Base-by-base conservation (phyloP, 2,329 filamentous ascomycete species). In the Phoma herbarum region DNA sequence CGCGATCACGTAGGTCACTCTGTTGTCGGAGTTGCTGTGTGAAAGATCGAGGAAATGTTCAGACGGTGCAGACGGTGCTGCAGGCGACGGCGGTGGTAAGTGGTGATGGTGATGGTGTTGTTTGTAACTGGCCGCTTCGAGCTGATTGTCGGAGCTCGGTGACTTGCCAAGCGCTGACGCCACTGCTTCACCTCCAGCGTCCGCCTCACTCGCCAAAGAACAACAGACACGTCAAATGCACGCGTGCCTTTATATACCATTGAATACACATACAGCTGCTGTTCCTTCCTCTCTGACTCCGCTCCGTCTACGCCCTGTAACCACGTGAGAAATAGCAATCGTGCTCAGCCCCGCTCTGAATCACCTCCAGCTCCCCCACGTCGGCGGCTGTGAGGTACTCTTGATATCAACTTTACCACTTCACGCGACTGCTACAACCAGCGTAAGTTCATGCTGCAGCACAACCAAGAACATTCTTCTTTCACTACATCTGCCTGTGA, bases 161-260 rank as follows among this genome's bases (percentile, higher is more conserved):
- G 48, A 49, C 35, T 12, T 33, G 49, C 54, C 62, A 63, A 64
- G 57, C 46, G 41, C 50, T 65, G 63, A 62, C 69, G 69, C 70
- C 68, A 72, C 67, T 67, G 63, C 54, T 52, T 51, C 59, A 65
- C 59, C 57, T 52, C 50, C 57, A 57, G 59, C 57, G 33, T 57
- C 63, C 65, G 68, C 72, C 66, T 75, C 68, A 63, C 64, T 57
- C 59, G 60, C 71, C 73, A 75, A 64, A 71, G 59, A 72, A 45
- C 54, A 58, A 52, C 52, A 71, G 70, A 75, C 73, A 76, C 74
- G 73, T 76, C 71, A 66, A 68, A 25, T 43, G 44, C 57, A 33
- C 62, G 62, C 54, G 43, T 51, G 31, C 35, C 49, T 44, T 29
- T 41, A 59, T 50, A 54, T 49, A 47, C 22, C 29, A 41, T n/a